Evolutionary conservation across 139 green algal genomes (phyloP).

Genomic region (Microglena sp.): DNA sequence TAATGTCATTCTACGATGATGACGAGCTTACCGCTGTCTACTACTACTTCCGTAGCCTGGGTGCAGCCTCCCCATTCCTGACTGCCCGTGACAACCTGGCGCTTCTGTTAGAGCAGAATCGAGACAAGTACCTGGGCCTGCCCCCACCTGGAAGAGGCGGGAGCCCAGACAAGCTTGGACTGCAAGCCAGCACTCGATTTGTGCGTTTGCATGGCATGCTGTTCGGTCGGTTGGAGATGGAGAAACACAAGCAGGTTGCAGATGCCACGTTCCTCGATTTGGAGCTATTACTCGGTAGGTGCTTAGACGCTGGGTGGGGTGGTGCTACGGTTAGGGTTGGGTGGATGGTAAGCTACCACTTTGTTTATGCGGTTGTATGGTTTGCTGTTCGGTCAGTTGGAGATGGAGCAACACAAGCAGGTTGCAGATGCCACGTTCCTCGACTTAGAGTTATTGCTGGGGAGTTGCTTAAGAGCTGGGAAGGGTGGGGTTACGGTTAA

Average conservation of each 20-base stretch:
- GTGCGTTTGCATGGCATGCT: constrained; percentile 15
- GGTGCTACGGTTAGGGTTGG: no score
- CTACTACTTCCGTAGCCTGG: constrained; percentile 48
- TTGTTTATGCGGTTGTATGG: constrained; percentile 41
- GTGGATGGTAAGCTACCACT: no score
- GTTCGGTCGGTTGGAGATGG: no score
- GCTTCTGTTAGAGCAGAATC: constrained; percentile 58
- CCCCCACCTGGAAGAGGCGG: no score
- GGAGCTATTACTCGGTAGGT: no score
- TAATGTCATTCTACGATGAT: constrained; percentile 47
- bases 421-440: constrained; percentile 19
- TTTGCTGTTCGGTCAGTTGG: constrained; percentile 50
- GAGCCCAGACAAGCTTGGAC: no score
- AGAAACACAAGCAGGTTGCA: no score
- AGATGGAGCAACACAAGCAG: constrained; percentile 32
- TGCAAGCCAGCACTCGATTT: no score
- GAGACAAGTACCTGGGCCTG: constrained; percentile 25
- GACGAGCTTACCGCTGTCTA: constrained; percentile 55
- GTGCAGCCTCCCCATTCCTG: constrained; percentile 39
- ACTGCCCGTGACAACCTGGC: constrained; percentile 65
- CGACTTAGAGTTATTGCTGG: constrained; percentile 1
- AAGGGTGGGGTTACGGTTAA: not conserved
- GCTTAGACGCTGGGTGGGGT: no score
- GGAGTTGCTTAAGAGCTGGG: not conserved
- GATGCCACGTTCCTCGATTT: no score